Evolutionary conservation across 805 yeast genomes (phyloP), one percentile per base, ranked within the genome.

Genomic region (Cyberlindnera subsufficiens): DNA sequence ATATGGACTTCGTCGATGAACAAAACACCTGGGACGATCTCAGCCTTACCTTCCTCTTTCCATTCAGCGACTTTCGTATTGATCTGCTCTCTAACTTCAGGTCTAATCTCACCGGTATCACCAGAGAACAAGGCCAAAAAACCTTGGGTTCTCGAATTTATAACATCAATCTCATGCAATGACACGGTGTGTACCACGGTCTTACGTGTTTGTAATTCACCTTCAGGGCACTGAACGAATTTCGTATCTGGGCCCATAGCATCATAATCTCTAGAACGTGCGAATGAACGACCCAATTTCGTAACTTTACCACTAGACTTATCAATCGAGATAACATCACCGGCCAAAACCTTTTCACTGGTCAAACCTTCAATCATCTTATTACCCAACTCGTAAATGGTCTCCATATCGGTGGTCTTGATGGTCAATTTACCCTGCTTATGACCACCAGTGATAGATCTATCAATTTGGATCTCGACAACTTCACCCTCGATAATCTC

Each of bases 401-500:
- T 91, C 66, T 95, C 99, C 96, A 93, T 95, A 63, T 93, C 96
- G 34, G 98, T 93, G 37, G 98, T 86, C 62, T 88, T 93, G 63
- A 93, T 91, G 16, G 99, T 93, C 56, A 95, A 79, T 66, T 93
- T 93, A 35, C 99, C 98, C 65, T 95, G 98, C 62, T 93, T 91
- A 66, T 89, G 96, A 39, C 99, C 99, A 33, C 99, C 99, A 9
- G 96, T 86, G 43, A 93, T 78, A 19, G 95, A 83, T 60, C 96
- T 78, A 66, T 88, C 96, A 53, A 88, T 87, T 67, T 87, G 96
- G 59, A 88, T 86, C 67, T 93, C 99, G 31, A 93, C 96, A 40
- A 93, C 99, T 67, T 93, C 99, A 63, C 99, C 99, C 69, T 93
- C 98, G 53, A 93, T 91, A 43, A 93, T 79, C 66, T 93, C 99